A percentile compares a stretch with the other conserved stretches of the same genome.
Conservation (phyloP, 768 basidiomycete species). For the Lactarius psammicola region DNA sequence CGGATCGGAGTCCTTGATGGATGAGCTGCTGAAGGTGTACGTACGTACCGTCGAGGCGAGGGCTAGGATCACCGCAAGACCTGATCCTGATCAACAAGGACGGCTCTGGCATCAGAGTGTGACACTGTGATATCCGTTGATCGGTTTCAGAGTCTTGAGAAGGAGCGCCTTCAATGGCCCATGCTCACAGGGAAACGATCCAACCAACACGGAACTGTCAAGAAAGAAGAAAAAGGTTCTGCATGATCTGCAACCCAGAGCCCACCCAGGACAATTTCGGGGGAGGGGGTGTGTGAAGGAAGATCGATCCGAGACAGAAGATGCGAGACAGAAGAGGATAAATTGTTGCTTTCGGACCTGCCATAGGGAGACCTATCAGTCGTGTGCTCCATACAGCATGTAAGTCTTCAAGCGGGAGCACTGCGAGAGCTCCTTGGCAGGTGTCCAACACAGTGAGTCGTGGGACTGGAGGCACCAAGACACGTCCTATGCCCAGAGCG, state of each 20-base stretch:
- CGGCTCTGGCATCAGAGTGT: neutral
- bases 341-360: neutral
- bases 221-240: neutral
- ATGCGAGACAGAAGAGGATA: neutral
- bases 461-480: neutral
- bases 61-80: neutral
- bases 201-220: neutral
- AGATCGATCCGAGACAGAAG: neutral
- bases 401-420: neutral
- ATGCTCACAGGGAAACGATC: neutral
- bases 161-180: neutral
- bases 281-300: neutral
- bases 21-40: neutral
- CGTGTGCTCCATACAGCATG: neutral
- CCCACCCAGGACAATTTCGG: neutral
- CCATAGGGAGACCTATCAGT: neutral
- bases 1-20: neutral
- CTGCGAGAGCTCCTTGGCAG: neutral
- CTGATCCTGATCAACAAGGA: neutral
- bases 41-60: neutral
- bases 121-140: neutral
- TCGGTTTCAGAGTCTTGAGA: conserved; percentile 5
- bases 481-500: neutral
- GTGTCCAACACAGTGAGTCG: neutral
- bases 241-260: neutral